Percentiles rank a stretch among this genome's conserved stretches.
These are phyloP conservation scores for Lactifluus volemus DNA, from an alignment of 768 basidiomycete species.

Conservation along the genomic window DNA sequence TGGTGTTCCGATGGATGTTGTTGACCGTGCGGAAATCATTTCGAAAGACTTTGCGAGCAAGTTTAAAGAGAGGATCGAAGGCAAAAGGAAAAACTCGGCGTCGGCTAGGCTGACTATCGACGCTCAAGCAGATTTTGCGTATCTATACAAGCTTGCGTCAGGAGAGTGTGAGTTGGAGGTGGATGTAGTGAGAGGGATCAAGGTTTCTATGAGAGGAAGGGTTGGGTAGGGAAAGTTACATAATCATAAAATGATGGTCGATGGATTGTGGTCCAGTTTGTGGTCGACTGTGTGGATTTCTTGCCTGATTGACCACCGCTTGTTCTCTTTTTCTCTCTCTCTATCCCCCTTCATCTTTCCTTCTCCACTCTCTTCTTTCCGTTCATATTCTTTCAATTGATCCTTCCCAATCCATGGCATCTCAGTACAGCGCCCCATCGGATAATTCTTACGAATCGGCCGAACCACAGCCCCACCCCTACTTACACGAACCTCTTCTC, in stretches of 20 bases:
- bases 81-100: constrained; percentile 45
- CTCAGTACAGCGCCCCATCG: constrained; percentile 17
- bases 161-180: constrained; percentile 45
- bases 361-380: neutral
- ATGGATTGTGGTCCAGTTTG: neutral
- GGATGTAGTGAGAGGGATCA: constrained; percentile 47
- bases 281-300: neutral
- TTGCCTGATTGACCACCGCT: neutral
- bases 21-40: constrained; percentile 79
- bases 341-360: neutral
- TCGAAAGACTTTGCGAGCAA: constrained; percentile 81
- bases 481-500: constrained; percentile 74
- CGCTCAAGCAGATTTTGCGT: constrained; percentile 86
- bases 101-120: constrained; percentile 62
- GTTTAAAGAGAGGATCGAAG: constrained; percentile 73
- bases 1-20: constrained; percentile 79
- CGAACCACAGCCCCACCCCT: constrained; percentile 54
- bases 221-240: constrained; percentile 8
- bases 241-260: constrained; percentile 13
- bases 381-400: neutral
- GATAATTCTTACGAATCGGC: constrained; percentile 13
- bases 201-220: constrained; percentile 28
- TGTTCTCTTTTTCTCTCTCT: neutral
- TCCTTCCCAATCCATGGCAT: constrained; percentile 2
- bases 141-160: constrained; percentile 54